Percentiles rank a stretch among this genome's conserved stretches.
Conservation (phyloP, 768 basidiomycete species). For the Inosperma sp. region DNA sequence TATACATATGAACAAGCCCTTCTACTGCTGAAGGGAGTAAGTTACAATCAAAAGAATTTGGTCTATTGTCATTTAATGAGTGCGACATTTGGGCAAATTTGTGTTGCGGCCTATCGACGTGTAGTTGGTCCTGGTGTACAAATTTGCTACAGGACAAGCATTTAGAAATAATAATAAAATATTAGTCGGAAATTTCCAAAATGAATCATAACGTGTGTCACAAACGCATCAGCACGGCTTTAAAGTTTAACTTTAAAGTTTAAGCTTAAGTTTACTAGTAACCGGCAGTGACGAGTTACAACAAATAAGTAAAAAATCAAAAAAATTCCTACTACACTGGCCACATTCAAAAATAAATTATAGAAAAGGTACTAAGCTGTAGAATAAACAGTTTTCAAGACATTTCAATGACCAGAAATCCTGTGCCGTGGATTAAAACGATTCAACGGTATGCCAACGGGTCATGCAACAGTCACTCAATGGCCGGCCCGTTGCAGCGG, state of each 20-base stretch:
- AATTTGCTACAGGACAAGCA: no score
- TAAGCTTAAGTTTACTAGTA: no score
- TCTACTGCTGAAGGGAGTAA: no score
- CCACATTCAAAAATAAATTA: not conserved
- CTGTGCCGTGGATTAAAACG: not conserved
- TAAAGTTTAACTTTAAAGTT: no score
- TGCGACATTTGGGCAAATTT: no score
- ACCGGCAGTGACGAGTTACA: not conserved
- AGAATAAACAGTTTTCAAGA: not conserved
- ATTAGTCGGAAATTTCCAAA: not conserved
- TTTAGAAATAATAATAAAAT: not conserved
- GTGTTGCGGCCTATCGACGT: no score
- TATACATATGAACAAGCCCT: no score
- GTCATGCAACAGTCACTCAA: not conserved
- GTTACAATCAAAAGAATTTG: no score
- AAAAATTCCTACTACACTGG: not conserved
- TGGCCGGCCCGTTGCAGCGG: not conserved
- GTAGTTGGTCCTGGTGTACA: no score
- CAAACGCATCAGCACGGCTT: not conserved
- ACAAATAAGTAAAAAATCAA: slow-evolving; percentile 1
- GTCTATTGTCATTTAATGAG: no score
- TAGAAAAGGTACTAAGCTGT: not conserved
- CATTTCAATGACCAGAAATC: not conserved
- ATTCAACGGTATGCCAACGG: not conserved
- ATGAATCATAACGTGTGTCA: not conserved